These are phyloP conservation scores for Akanthomyces dipterigenus DNA, from an alignment of 2,329 filamentous ascomycete species.

Conservation along the genomic window DNA sequence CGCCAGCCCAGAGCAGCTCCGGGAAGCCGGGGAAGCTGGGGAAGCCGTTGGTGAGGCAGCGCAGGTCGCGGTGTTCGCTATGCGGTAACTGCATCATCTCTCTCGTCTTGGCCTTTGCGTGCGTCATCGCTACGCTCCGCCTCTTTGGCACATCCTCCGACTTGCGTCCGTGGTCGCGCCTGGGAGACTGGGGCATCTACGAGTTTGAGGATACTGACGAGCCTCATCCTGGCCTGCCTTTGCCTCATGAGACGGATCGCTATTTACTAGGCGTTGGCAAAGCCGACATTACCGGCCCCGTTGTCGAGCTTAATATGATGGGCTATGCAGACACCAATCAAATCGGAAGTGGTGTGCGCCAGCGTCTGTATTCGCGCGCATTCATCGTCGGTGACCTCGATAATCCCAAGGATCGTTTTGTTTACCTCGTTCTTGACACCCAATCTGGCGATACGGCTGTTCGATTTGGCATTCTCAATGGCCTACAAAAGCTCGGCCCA, in stretches of 20 bases:
- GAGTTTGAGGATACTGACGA: conserved; percentile 7
- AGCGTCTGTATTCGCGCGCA: conserved; percentile 77
- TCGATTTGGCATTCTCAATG: conserved; percentile 72
- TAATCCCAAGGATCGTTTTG: conserved; percentile 62
- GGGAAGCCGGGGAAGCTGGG: neutral
- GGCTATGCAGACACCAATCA: conserved; percentile 78
- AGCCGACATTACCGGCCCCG: conserved; percentile 57
- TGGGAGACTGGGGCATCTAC: conserved; percentile 8
- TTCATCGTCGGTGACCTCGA: conserved; percentile 73
- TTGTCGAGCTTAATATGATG: conserved; percentile 85
- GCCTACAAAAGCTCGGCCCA: conserved; percentile 57
- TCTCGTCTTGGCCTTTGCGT: conserved; percentile 3
- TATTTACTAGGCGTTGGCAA: conserved; percentile 48
- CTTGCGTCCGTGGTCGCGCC: conserved; percentile 9
- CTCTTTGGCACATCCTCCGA: conserved; percentile 13
- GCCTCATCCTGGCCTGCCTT: neutral
- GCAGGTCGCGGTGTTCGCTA: neutral
- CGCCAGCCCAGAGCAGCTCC: neutral
- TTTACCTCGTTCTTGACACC: conserved; percentile 83
- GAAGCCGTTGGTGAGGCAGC: neutral
- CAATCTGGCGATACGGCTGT: conserved; percentile 82
- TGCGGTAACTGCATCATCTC: conserved; percentile 4
- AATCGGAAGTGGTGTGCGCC: conserved; percentile 73
- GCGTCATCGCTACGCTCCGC: conserved; percentile 13
- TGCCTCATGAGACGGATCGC: conserved; percentile 11